Base-by-base conservation (phyloP, 2,329 filamentous ascomycete genomes). In the Aspergillus aculeatus region DNA sequence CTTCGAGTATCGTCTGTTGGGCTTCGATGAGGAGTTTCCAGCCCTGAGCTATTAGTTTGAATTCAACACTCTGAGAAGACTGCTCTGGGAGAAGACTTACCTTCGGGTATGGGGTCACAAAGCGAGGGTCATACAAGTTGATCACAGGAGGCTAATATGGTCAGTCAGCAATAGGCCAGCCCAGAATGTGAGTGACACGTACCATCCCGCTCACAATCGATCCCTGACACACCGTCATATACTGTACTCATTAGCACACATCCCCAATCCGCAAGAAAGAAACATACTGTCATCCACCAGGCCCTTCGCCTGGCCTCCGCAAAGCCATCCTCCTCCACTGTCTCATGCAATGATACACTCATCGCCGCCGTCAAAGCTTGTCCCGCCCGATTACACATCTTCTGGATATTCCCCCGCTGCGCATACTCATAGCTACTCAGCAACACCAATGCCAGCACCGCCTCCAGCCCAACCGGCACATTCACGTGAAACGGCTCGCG, bases 201-300 rank as follows among this genome's bases (percentile, higher is more conserved):
- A 81, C 79, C 62, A 77, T 78, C 57, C 80, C 82, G 70, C 79
- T 82, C 19, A 83, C 80, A 57, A 84, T 82, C 1, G 81, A 78
- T 11, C 76, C 80, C 65, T 84, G 82, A 50, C 80, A 82, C 5
- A 80, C 78, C 59, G 77, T 80, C 16, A 83, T 75, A 59, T 83
- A 84, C 72, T 81, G 29, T 3, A 47, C 5, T 26, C 32, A 21
- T 55, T 19, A 55, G 41, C 41, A 9, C 26, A 12, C 29, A 14
- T 16, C 32, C 6, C 19, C 32, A 9, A 11, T 35, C 2, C 1
- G 4, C 5, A 12, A 9, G 2, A 2, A 14, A 4, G 3, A 10
- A 11, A 56, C 58, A 21, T 35, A 71, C 69, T 29, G 68, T 70
- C 65, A 72, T 72, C 71, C 71, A 73, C 71, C 70, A 72, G 16